Percentiles rank a stretch among this genome's conserved stretches.
These are phyloP conservation scores for Edaphochlamys debaryana DNA, from an alignment of 139 green algal genomes.

Conservation along the genomic window DNA sequence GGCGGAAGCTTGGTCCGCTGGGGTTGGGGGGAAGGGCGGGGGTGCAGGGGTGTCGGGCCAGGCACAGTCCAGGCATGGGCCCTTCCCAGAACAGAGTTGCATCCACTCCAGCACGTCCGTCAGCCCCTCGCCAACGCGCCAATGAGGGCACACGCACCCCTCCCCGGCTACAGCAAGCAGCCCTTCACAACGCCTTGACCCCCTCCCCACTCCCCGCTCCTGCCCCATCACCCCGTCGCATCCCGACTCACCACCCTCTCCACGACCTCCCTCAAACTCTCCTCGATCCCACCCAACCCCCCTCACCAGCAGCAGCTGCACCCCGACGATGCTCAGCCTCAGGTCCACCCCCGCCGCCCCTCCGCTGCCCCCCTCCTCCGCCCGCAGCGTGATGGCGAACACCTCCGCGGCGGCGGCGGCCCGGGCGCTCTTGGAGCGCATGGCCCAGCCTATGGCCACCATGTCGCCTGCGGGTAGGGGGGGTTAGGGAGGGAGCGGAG, in stretches of 20 bases:
- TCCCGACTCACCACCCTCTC: too few species aligned
- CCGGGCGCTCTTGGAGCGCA: constrained; percentile 13
- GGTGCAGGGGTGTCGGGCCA: background rate
- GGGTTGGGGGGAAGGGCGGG: background rate
- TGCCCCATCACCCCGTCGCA: too few species aligned
- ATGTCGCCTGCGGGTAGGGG: constrained; percentile 41
- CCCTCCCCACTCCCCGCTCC: too few species aligned
- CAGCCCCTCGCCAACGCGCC: too few species aligned
- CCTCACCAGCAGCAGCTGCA: constrained; percentile 53
- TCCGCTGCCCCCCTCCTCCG: background rate
- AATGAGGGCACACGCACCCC: too few species aligned
- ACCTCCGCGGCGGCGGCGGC: constrained; percentile 46
- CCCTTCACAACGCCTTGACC: too few species aligned
- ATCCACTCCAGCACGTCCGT: too few species aligned
- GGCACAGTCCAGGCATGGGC: background rate
- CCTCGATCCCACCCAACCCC: background rate
- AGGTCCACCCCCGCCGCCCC: background rate
- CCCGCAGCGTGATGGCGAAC: constrained; percentile 30
- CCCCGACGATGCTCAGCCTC: constrained; percentile 27
- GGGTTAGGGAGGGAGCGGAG: too few species aligned
- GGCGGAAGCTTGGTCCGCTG: constrained; percentile 53
- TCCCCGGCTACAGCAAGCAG: too few species aligned
- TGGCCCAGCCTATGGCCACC: constrained; percentile 47
- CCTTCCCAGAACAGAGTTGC: too few species aligned
- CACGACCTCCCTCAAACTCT: too few species aligned